Evolutionary conservation across 202 grass and related monocot genomes (phyloP), one percentile per base, ranked within the genome.

Genomic region (Digitaria exilis): DNA sequence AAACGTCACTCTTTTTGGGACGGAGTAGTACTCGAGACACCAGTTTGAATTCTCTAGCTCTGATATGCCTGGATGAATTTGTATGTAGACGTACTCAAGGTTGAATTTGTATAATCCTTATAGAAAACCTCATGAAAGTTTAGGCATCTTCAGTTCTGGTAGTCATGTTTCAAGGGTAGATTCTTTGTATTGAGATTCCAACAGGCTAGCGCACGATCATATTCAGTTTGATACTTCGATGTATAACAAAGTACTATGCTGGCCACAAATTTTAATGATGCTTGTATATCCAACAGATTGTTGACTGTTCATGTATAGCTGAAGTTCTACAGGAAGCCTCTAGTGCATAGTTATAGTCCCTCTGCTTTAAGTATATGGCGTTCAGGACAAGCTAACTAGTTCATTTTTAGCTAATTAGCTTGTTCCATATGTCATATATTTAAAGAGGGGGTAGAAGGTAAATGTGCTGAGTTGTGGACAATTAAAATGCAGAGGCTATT

Each of bases 221-320:
- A 30, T 59, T 71, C 51, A 30, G 65, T 71, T 81, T 22, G 9
- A n/a, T 22, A 22, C 21, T 22, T 55, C 18, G 55, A 69, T 65
- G 55, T 43, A n/a, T 70, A 81, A 58, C 32, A 8, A 73, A 73
- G 43, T 13, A 73, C 14, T 82, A 26, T 21, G 55, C 29, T 18
- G 45, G 28, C 2, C 12, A 50, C 17, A 49, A 18, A 78, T 59
- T 24, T 50, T 50, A 28, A 50, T 32, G 44, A 34, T 34, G 16
- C 18, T 49, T 77, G 45, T 29, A 62, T 45, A 63, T 77, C 24
- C 43, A 32, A 17, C 57, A 79, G 12, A 64, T 65, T 24, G 46
- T 79, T 79, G 45, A 30, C 22, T 34, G 21, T 19, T 60, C 30
- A 41, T 50, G 12, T 67, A 26, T 72, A 62, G n/a, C n/a, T n/a